phyloP scores from a whole-genome alignment of 148 eudicot species.

The Chenopodium album region DNA sequence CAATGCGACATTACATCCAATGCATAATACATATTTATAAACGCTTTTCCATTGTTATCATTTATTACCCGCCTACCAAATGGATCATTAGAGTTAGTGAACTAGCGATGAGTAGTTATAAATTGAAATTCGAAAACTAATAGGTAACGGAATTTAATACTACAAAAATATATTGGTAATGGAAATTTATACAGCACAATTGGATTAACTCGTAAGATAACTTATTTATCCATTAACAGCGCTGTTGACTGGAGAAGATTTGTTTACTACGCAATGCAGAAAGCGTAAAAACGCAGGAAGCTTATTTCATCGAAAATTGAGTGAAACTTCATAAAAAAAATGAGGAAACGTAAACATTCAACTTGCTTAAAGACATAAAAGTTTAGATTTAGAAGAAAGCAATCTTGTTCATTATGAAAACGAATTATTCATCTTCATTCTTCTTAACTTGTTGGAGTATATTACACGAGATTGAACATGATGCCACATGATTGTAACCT shows the following conservation, averaged over 20 bases:
- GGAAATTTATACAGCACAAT: not conserved
- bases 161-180: too few species aligned
- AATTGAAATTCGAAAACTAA: not conserved
- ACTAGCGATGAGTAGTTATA: not conserved
- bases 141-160: too few species aligned
- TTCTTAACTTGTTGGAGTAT: not conserved
- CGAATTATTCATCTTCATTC: not conserved
- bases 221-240: not conserved
- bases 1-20: not conserved
- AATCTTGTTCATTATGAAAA: not conserved
- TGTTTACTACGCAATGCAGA: not conserved
- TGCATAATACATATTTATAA: too few species aligned
- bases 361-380: not conserved
- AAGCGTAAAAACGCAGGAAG: not conserved
- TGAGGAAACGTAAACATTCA: not conserved
- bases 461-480: not conserved
- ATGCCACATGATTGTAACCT: not conserved
- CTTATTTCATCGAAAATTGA: too few species aligned
- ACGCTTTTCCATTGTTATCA: not conserved
- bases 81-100: not conserved
- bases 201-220: too few species aligned
- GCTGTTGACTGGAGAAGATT: not conserved
- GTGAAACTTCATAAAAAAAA: too few species aligned
- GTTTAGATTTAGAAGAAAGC: too few species aligned
- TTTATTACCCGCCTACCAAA: not conserved